These are phyloP conservation scores for Hypoxylon sp. DNA, from an alignment of 2,329 filamentous ascomycete genomes.

Conservation along the genomic window DNA sequence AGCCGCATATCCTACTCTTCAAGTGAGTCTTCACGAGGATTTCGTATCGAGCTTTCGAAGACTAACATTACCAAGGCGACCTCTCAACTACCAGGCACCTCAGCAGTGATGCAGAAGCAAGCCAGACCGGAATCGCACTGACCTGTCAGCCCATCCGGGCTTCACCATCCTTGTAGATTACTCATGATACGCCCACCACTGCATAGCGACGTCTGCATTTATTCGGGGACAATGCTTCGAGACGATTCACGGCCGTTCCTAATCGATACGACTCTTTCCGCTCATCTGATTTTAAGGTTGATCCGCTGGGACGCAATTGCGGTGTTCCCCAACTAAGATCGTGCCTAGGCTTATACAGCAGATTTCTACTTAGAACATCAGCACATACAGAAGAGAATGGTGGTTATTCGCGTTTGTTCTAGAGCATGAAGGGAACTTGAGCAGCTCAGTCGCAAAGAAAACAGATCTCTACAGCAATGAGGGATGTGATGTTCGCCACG, in stretches of 20 bases:
- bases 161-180: slow-evolving; percentile 45
- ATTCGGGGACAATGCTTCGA: slow-evolving; percentile 51
- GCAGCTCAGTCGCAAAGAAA: slow-evolving; percentile 16
- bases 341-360: slow-evolving; percentile 28
- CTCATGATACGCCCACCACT: slow-evolving; percentile 49
- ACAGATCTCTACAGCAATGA: slow-evolving; percentile 15
- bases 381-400: slow-evolving; percentile 30
- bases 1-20: slow-evolving; percentile 98
- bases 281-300: slow-evolving; percentile 31
- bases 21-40: slow-evolving; percentile 76
- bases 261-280: slow-evolving; percentile 37
- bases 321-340: slow-evolving; percentile 15
- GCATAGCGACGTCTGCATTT: slow-evolving; percentile 56
- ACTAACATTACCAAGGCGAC: slow-evolving; percentile 69
- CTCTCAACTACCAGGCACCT: slow-evolving; percentile 86
- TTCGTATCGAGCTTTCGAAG: slow-evolving; percentile 1
- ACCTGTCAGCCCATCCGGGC: slow-evolving; percentile 29
- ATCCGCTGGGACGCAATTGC: slow-evolving; percentile 12
- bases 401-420: slow-evolving; percentile 35
- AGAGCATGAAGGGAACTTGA: slow-evolving; percentile 13
- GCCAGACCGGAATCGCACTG: slow-evolving; percentile 32
- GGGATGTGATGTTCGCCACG: slow-evolving; percentile 12
- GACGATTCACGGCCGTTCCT: slow-evolving; percentile 51
- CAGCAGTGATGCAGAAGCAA: slow-evolving; percentile 62
- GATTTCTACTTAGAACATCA: slow-evolving; percentile 31